Evolutionary conservation across 176 grass and related monocot genomes (phyloP).

Genomic region (Triticum dicoccoides): DNA sequence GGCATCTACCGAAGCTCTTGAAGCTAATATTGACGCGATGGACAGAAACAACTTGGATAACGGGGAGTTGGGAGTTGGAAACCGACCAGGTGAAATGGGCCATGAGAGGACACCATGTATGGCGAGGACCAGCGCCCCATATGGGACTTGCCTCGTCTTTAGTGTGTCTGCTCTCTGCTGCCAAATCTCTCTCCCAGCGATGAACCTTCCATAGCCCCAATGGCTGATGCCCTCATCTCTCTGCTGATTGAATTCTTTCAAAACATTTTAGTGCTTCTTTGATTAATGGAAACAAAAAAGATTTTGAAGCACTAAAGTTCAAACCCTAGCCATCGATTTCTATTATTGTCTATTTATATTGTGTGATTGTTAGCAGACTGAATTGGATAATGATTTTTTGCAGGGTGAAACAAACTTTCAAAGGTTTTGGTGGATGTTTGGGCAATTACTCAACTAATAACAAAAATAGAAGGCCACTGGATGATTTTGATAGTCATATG

Average conservation of each 20-base stretch:
- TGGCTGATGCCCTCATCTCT: too few species aligned
- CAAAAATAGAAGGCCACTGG: constrained; percentile 90
- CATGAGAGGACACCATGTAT: too few species aligned
- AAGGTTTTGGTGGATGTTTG: constrained; percentile 98
- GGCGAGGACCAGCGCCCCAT: too few species aligned
- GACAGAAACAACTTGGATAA: too few species aligned
- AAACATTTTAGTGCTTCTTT: constrained; percentile 63
- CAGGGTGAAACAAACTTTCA: constrained; percentile 96
- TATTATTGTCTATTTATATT: constrained; percentile 10
- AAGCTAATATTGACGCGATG: too few species aligned
- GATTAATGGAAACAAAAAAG: constrained; percentile 85
- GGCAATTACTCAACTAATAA: constrained; percentile 85
- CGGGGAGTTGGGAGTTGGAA: too few species aligned
- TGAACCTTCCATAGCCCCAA: too few species aligned
- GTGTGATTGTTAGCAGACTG: constrained; percentile 26
- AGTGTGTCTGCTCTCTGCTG: too few species aligned
- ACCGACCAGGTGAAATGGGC: too few species aligned
- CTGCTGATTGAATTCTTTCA: not conserved
- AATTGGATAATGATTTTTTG: constrained; percentile 28
- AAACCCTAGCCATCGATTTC: constrained; percentile 20
- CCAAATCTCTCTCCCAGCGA: too few species aligned
- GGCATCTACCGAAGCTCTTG: too few species aligned
- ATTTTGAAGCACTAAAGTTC: constrained; percentile 71
- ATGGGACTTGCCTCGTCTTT: too few species aligned
- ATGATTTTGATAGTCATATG: constrained; percentile 86